These are phyloP conservation scores for Wallemia mellicola DNA, from an alignment of 1,284 basidiomycete genomes.

Conservation along the genomic window DNA sequence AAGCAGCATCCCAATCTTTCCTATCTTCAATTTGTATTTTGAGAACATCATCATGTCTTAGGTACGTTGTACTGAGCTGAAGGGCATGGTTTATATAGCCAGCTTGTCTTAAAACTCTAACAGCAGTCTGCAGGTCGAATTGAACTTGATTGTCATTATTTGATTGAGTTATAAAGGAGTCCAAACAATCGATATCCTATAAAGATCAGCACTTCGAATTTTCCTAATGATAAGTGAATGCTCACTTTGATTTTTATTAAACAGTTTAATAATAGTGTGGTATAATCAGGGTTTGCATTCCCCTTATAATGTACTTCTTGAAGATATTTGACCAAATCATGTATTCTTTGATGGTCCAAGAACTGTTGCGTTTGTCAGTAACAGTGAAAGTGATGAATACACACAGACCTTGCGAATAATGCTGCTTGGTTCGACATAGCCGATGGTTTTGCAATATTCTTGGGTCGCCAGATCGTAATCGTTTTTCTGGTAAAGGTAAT, in stretches of 20 bases:
- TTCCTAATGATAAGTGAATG: slow-evolving; percentile 3
- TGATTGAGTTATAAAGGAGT: slow-evolving; percentile 9
- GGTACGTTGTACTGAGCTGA: slow-evolving; percentile 74
- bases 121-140: slow-evolving; percentile 89
- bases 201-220: not conserved
- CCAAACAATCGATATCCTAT: not conserved
- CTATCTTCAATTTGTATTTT: slow-evolving; percentile 84
- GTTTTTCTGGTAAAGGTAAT: slow-evolving; percentile 64
- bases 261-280: slow-evolving; percentile 75
- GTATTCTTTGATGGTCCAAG: slow-evolving; percentile 80
- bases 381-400: not conserved
- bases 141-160: slow-evolving; percentile 36
- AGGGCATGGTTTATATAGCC: slow-evolving; percentile 85
- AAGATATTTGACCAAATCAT: slow-evolving; percentile 76
- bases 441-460: slow-evolving; percentile 72
- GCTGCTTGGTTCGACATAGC: slow-evolving; percentile 68
- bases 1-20: slow-evolving; percentile 47
- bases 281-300: slow-evolving; percentile 84
- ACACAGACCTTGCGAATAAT: slow-evolving; percentile 66
- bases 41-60: slow-evolving; percentile 69
- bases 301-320: slow-evolving; percentile 74
- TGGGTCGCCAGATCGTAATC: slow-evolving; percentile 81
- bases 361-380: slow-evolving; percentile 26
- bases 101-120: slow-evolving; percentile 80
- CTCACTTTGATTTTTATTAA: slow-evolving; percentile 92